phyloP scores from a whole-genome alignment of 2,329 filamentous ascomycete genomes.

The Monilinia aucupariae region DNA sequence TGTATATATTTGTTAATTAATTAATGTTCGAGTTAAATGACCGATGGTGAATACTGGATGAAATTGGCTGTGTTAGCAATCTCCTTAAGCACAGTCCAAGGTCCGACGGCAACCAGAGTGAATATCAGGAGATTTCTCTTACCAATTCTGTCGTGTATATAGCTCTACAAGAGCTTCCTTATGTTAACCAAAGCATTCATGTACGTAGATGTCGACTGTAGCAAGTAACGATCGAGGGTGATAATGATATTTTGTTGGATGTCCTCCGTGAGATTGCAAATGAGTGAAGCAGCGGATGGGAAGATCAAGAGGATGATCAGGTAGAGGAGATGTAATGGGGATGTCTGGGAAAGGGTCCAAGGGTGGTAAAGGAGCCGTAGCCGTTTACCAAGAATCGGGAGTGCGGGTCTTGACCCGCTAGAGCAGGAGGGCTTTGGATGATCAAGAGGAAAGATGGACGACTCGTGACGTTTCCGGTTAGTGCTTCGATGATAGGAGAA shows the following conservation, averaged over 20 bases:
- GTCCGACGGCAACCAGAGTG: background rate
- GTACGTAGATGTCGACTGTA: slow-evolving; percentile 18
- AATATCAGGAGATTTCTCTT: slow-evolving; percentile 2
- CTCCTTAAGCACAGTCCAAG: background rate
- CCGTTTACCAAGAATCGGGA: slow-evolving; percentile 29
- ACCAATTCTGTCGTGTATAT: slow-evolving; percentile 21
- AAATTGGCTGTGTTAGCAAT: slow-evolving; percentile 9
- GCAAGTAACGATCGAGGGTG: slow-evolving; percentile 18
- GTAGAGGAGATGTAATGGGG: slow-evolving; percentile 23
- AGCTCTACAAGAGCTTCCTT: slow-evolving; percentile 34
- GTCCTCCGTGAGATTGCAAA: slow-evolving; percentile 20
- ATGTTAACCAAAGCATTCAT: slow-evolving; percentile 35
- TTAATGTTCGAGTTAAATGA: slow-evolving; percentile 9
- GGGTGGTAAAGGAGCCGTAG: slow-evolving; percentile 16
- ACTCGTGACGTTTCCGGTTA: slow-evolving; percentile 16
- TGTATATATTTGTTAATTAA: slow-evolving; percentile 12
- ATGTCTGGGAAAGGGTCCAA: slow-evolving; percentile 22
- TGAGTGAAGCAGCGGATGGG: slow-evolving; percentile 21
- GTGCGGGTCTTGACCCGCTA: slow-evolving; percentile 29
- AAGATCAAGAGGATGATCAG: slow-evolving; percentile 19
- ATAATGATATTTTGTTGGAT: slow-evolving; percentile 17
- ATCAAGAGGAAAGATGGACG: slow-evolving; percentile 12
- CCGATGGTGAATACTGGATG: slow-evolving; percentile 19
- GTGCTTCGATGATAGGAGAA: slow-evolving; percentile 18
- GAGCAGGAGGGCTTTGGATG: slow-evolving; percentile 15